These are phyloP conservation scores for Herpotrichia juniperi DNA, from an alignment of 2,329 filamentous ascomycete species.

Conservation along the genomic window DNA sequence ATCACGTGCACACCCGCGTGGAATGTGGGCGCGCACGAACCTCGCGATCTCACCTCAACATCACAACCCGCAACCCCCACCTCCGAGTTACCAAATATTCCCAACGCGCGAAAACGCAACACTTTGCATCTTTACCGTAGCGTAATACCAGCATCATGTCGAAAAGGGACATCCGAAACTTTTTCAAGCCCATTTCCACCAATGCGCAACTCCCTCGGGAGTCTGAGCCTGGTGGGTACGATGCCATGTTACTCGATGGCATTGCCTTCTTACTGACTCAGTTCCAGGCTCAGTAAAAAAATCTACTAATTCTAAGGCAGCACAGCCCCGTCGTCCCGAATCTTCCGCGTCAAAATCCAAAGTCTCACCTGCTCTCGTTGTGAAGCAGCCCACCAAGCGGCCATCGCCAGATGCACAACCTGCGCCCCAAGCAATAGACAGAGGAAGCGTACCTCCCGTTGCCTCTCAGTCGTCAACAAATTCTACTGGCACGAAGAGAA, in stretches of 20 bases:
- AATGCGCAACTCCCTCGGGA: background rate
- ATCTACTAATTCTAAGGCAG: background rate
- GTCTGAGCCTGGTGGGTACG: too few species aligned
- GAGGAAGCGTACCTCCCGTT: conserved; percentile 15
- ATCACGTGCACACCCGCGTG: conserved; percentile 1
- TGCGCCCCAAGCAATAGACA: conserved; percentile 7
- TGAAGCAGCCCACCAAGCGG: conserved; percentile 10
- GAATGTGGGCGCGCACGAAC: background rate
- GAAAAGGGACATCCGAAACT: conserved; percentile 49
- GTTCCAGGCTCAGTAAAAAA: background rate
- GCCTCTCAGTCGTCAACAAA: conserved; percentile 34
- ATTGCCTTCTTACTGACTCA: too few species aligned
- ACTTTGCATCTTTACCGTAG: background rate
- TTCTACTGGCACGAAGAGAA: conserved; percentile 50
- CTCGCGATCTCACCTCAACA: background rate
- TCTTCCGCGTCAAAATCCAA: conserved; percentile 3
- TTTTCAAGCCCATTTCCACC: conserved; percentile 50
- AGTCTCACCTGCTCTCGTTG: conserved; percentile 14
- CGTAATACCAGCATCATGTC: background rate
- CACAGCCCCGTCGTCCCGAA: background rate
- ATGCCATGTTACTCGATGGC: too few species aligned
- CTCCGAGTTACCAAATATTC: background rate
- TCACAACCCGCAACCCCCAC: conserved; percentile 3
- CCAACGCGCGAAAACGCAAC: background rate
- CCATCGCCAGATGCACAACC: background rate